phyloP scores from a whole-genome alignment of 2,329 filamentous ascomycete species.

The Lecanoromycetidae sp. region DNA sequence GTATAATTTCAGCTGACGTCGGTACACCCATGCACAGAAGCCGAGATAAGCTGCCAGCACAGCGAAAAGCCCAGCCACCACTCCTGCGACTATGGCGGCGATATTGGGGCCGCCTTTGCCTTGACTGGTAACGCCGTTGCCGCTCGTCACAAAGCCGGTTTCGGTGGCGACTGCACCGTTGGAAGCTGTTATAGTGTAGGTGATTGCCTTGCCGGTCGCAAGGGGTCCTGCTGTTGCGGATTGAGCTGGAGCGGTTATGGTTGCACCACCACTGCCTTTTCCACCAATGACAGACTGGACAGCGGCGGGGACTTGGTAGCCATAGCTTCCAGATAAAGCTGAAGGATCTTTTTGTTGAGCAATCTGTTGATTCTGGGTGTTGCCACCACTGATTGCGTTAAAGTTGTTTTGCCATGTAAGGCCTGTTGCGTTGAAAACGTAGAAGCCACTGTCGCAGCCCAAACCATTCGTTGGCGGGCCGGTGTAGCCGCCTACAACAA shows the following conservation, averaged over 20 bases:
- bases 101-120: constrained; percentile 32
- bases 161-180: constrained; percentile 31
- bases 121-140: constrained; percentile 28
- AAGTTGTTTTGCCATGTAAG: constrained; percentile 60
- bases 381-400: constrained; percentile 48
- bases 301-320: constrained; percentile 57
- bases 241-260: constrained; percentile 49
- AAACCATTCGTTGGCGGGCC: constrained; percentile 36
- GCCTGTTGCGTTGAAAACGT: constrained; percentile 64
- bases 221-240: constrained; percentile 57
- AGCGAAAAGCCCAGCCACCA: constrained; percentile 54
- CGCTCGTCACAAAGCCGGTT: constrained; percentile 31
- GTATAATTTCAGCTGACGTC: constrained; percentile 57
- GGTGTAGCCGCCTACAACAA: constrained; percentile 61
- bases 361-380: constrained; percentile 40
- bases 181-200: constrained; percentile 50
- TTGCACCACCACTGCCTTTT: constrained; percentile 54
- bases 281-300: constrained; percentile 59
- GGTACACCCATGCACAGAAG: constrained; percentile 66
- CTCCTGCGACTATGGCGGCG: constrained; percentile 44
- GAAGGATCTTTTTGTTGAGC: constrained; percentile 41
- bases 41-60: constrained; percentile 59
- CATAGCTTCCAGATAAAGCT: constrained; percentile 47
- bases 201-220: constrained; percentile 55
- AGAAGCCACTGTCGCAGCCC: constrained; percentile 56